Conservation (phyloP, 345 rosid species). For the Ceriops decandra region DNA sequence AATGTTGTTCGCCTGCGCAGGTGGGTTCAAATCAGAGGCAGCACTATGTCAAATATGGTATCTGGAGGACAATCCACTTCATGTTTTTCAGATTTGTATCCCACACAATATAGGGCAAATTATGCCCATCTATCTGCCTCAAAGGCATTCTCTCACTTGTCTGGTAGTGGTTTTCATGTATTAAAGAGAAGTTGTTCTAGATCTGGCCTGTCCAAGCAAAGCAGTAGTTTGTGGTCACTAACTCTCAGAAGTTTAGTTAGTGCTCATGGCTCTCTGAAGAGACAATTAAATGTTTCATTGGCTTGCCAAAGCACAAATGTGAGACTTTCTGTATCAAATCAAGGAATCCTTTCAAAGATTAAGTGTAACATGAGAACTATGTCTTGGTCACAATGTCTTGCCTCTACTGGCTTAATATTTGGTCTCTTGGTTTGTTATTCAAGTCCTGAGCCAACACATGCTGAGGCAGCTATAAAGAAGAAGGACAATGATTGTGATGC, state of each 20-base stretch:
- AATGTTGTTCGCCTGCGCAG: slow-evolving; percentile 45
- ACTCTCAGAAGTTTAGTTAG: slow-evolving; percentile 33
- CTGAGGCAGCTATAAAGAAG: slow-evolving; percentile 42
- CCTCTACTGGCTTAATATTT: slow-evolving; percentile 47
- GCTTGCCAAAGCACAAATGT: slow-evolving; percentile 32
- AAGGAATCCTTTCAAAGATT: slow-evolving; percentile 34
- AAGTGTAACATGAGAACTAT: slow-evolving; percentile 38
- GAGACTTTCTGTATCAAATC: slow-evolving; percentile 45
- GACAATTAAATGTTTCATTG: slow-evolving; percentile 48
- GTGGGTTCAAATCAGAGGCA: slow-evolving; percentile 33
- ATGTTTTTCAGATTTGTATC: slow-evolving; percentile 24
- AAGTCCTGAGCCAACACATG: slow-evolving; percentile 47
- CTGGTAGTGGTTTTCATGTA: slow-evolving; percentile 18
- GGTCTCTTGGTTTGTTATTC: slow-evolving; percentile 72
- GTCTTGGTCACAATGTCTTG: slow-evolving; percentile 43
- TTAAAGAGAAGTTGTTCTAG: slow-evolving; percentile 28
- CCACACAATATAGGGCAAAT: slow-evolving; percentile 30
- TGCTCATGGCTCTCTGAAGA: slow-evolving; percentile 29
- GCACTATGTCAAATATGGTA: slow-evolving; percentile 26
- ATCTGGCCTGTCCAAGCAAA: slow-evolving; percentile 26
- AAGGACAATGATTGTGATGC: slow-evolving; percentile 30
- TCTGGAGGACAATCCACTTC: slow-evolving; percentile 37
- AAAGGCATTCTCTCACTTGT: slow-evolving; percentile 34
- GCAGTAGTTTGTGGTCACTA: slow-evolving; percentile 31
- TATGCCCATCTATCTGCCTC: slow-evolving; percentile 45